phyloP scores from a whole-genome alignment of 1,284 basidiomycete genomes.

The Cutaneotrichosporon sp. region DNA sequence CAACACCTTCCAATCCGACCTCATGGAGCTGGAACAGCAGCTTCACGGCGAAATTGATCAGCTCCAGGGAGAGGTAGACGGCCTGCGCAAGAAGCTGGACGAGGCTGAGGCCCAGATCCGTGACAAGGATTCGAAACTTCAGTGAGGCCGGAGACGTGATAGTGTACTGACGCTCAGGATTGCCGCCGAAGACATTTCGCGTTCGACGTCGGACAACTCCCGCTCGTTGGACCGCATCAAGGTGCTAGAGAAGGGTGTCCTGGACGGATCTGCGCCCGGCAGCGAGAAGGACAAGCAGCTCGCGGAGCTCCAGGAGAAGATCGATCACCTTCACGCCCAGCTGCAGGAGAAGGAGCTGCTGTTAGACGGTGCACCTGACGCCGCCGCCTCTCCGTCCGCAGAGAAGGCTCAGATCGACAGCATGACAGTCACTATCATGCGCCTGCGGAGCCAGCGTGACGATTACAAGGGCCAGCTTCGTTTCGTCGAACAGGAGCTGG shows the following conservation, averaged over 20 bases:
- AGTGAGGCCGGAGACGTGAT: background rate
- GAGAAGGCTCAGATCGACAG: background rate
- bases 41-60: background rate
- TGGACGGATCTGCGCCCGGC: background rate
- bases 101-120: no score
- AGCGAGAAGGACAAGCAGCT: background rate
- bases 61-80: background rate
- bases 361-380: background rate
- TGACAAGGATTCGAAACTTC: background rate
- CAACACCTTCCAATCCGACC: background rate
- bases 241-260: background rate
- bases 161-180: background rate
- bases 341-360: constrained; percentile 7
- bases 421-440: constrained; percentile 14
- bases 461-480: constrained; percentile 8
- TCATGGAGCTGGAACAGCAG: background rate
- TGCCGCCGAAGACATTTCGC: background rate
- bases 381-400: background rate
- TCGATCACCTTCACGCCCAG: constrained; percentile 16
- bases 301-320: background rate
- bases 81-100: no score
- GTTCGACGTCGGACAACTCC: background rate
- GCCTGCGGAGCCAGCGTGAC: constrained; percentile 16
- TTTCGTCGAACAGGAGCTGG: constrained; percentile 10
- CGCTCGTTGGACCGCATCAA: background rate